Evolutionary conservation across 306 rosid species (phyloP), one percentile per base, ranked within the genome.

Genomic region (Vigna hirtella): DNA sequence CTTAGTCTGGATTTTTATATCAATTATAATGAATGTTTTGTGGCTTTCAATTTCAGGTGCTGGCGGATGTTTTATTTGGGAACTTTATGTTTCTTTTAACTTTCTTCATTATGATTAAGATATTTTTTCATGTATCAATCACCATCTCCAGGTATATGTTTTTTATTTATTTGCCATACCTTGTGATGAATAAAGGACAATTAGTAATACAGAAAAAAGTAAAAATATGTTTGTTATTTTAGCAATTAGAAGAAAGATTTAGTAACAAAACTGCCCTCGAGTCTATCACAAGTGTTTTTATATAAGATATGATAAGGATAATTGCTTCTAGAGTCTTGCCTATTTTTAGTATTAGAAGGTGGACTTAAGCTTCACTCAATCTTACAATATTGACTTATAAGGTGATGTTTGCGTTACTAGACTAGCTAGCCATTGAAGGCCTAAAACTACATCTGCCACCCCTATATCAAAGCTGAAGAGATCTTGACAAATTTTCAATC

Each of bases 31-130:
- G 56, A 72, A 8, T 63, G 62, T 36, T 81, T 75, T 67, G 18
- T 65, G 70, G 53, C 8, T 83, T 80, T 66, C 69, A 70, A 4
- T 66, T 58, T 76, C 91, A 96, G 99, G 74, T 90, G 70, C 55
- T 83, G 78, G 51, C 81, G 77, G 88, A 91, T 80, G 86, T 85
- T 30, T 52, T 83, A 68, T 74, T 95, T 65, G 98, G 96, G 52
- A 95, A 95, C 89, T 67, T 87, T 12, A 55, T 88, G 73, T 91
- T 89, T 83, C 66, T 92, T n/a, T 80, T 83, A 55, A 85, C 90
- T 66, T 85, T 95, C 84, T 69, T 85, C 79, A 77, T 83, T 49
- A 78, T 87, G 59, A 78, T 38, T 43, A 89, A 84, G 85, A 78
- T 83, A 50, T 80, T 87, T 86, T 83, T 85, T 50, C 87, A 83